These are phyloP conservation scores for Exophiala phaeomuriformis DNA, from an alignment of 2,329 filamentous ascomycete genomes.

Conservation along the genomic window DNA sequence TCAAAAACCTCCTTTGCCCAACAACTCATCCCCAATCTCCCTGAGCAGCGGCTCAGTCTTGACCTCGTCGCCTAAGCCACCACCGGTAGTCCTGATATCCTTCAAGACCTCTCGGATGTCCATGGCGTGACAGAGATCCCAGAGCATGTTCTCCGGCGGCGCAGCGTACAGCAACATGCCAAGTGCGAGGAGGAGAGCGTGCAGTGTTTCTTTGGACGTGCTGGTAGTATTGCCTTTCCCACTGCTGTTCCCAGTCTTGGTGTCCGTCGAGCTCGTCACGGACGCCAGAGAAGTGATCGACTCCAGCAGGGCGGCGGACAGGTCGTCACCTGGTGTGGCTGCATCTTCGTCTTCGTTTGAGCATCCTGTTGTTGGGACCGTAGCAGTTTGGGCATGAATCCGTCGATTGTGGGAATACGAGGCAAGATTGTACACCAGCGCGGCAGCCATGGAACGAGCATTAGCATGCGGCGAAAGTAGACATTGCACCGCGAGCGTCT, in stretches of 20 bases:
- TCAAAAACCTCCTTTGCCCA: constrained; percentile 33
- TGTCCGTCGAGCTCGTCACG: neutral
- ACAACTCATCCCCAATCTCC: constrained; percentile 41
- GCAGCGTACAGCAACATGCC: constrained; percentile 69
- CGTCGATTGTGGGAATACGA: constrained; percentile 61
- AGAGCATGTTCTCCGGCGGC: constrained; percentile 59
- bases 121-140: constrained; percentile 70
- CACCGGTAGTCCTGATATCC: constrained; percentile 21
- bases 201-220: constrained; percentile 55
- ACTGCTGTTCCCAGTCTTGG: neutral
- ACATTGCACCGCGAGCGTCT: constrained; percentile 64
- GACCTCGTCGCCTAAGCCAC: constrained; percentile 43
- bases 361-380: constrained; percentile 28
- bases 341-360: constrained; percentile 40
- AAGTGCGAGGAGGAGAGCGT: constrained; percentile 67
- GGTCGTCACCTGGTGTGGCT: constrained; percentile 47
- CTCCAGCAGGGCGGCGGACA: constrained; percentile 66
- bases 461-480: constrained; percentile 71
- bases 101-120: constrained; percentile 61
- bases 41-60: constrained; percentile 52
- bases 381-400: constrained; percentile 48
- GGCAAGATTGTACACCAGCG: constrained; percentile 75
- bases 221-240: neutral
- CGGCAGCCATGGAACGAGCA: constrained; percentile 72
- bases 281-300: constrained; percentile 29